Evolutionary conservation across 129 eudicot species (phyloP).

Genomic region (Smallanthus sonchifolius): DNA sequence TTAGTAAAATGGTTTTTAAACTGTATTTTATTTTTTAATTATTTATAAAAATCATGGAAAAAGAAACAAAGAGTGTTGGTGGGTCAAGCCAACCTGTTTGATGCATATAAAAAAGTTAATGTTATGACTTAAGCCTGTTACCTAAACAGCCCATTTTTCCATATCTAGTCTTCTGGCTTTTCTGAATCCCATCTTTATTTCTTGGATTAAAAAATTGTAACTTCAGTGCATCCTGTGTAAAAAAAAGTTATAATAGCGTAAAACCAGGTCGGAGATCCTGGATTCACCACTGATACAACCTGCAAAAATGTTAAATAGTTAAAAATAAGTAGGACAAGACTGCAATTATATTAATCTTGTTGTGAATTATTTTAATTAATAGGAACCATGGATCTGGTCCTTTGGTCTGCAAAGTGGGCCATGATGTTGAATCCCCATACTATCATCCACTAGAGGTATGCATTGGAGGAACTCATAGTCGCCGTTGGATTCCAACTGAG

Average conservation of each 20-base stretch:
- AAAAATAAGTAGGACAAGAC: neutral
- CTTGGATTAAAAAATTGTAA: neutral
- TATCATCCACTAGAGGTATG: conserved; percentile 77
- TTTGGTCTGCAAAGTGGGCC: conserved; percentile 61
- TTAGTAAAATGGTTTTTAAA: neutral
- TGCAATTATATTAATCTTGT: conserved; percentile 6
- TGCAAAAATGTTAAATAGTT: neutral
- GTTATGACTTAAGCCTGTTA: neutral
- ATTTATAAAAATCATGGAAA: neutral
- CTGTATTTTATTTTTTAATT: neutral
- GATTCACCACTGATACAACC: neutral
- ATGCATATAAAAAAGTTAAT: neutral
- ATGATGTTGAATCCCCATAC: conserved; percentile 86
- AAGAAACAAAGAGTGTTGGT: neutral
- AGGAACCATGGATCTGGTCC: conserved; percentile 64
- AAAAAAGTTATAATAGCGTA: neutral
- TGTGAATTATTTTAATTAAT: conserved; percentile 17
- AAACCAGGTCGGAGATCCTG: neutral
- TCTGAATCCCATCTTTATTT: neutral
- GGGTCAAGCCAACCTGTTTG: neutral
- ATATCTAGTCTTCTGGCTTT: neutral
- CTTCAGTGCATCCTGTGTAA: neutral
- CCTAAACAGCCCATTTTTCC: neutral
- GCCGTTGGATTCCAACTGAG: conserved; percentile 81
- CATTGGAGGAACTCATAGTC: conserved; percentile 91